Conservation (phyloP, 2,329 filamentous ascomycete species). For the Cladosporium oxysporum region DNA sequence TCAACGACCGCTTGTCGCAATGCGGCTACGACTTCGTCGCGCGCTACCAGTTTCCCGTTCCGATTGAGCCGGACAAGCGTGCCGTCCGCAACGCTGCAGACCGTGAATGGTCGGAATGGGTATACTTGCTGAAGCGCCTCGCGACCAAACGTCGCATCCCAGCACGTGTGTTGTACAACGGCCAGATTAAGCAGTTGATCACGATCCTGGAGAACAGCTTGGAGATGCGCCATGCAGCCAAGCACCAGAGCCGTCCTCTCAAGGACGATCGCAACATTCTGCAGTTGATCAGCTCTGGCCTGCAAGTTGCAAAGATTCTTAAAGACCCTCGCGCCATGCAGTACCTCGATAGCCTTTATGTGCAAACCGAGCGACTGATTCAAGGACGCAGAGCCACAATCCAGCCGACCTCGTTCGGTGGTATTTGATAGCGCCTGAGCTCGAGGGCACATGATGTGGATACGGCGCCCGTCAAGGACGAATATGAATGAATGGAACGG, state of each 20-base stretch:
- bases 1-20: slow-evolving; percentile 81
- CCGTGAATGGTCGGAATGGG: slow-evolving; percentile 90
- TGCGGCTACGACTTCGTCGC: slow-evolving; percentile 90
- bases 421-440: not conserved
- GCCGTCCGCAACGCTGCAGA: slow-evolving; percentile 73
- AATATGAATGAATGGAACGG: slow-evolving; percentile 8
- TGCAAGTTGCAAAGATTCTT: slow-evolving; percentile 83
- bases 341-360: slow-evolving; percentile 77
- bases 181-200: slow-evolving; percentile 88
- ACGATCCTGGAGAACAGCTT: slow-evolving; percentile 85
- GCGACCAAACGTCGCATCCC: slow-evolving; percentile 85
- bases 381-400: slow-evolving; percentile 44
- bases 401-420: slow-evolving; percentile 15
- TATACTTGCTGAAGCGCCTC: slow-evolving; percentile 80
- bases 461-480: not conserved
- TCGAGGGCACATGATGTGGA: not conserved
- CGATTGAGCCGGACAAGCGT: slow-evolving; percentile 78
- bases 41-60: slow-evolving; percentile 88
- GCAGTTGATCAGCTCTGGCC: slow-evolving; percentile 82
- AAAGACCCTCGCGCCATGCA: slow-evolving; percentile 84
- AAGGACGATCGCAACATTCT: slow-evolving; percentile 89
- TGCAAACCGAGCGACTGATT: slow-evolving; percentile 77
- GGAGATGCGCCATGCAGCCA: slow-evolving; percentile 83
- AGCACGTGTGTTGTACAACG: slow-evolving; percentile 77
- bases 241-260: slow-evolving; percentile 77